phyloP scores from a whole-genome alignment of 805 yeast species.

The Sugiyamaella mastotermitis region DNA sequence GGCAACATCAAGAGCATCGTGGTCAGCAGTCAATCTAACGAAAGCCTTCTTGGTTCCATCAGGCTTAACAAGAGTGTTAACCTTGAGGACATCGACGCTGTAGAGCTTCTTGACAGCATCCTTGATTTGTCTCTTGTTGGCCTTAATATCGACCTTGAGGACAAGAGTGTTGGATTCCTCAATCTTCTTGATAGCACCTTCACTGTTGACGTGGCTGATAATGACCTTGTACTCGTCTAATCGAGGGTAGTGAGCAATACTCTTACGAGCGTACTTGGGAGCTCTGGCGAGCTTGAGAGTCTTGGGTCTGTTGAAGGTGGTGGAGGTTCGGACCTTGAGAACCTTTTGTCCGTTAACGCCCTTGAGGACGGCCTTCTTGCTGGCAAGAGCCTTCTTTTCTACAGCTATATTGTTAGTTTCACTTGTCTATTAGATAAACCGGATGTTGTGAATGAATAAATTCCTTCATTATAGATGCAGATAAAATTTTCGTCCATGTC shows the following conservation, averaged over 20 bases:
- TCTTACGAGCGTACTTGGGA: slow-evolving; percentile 92
- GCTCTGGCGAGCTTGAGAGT: slow-evolving; percentile 88
- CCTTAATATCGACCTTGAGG: slow-evolving; percentile 93
- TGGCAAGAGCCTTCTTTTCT: slow-evolving; percentile 81
- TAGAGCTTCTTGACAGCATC: slow-evolving; percentile 96
- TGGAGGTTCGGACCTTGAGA: slow-evolving; percentile 86
- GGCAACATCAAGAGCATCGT: slow-evolving; percentile 99
- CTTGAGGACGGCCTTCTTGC: slow-evolving; percentile 98
- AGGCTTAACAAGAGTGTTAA: slow-evolving; percentile 97
- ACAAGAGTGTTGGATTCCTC: slow-evolving; percentile 99
- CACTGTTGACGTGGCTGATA: slow-evolving; percentile 92
- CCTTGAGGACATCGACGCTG: slow-evolving; percentile 89
- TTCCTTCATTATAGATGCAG: too few relatives aligned
- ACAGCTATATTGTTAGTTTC: slow-evolving; percentile 25
- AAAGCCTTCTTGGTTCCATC: slow-evolving; percentile 99
- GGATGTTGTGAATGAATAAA: too few relatives aligned
- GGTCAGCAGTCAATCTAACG: slow-evolving; percentile 97
- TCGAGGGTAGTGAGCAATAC: slow-evolving; percentile 97
- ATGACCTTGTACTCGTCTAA: slow-evolving; percentile 92
- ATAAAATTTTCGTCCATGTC: not conserved
- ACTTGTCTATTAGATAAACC: too few relatives aligned
- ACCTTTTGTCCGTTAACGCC: slow-evolving; percentile 92
- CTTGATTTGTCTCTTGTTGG: slow-evolving; percentile 99
- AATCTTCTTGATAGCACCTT: slow-evolving; percentile 98
- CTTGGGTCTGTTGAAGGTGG: slow-evolving; percentile 97